These are phyloP conservation scores for Vicia sativa DNA, from an alignment of 306 rosid species.

Conservation along the genomic window DNA sequence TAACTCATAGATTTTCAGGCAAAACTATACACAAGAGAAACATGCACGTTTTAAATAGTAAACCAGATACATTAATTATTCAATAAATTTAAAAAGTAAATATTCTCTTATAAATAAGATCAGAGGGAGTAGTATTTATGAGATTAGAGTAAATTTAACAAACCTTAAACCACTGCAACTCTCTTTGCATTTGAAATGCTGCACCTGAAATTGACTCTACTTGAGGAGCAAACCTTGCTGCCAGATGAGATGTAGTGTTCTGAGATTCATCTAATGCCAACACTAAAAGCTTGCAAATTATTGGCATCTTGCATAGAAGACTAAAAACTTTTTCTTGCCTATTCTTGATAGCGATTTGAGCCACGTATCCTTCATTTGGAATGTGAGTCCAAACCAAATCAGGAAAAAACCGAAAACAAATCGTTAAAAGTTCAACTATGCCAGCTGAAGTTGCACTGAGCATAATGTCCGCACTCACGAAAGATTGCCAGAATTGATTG, in stretches of 20 bases:
- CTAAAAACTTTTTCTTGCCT: constrained; percentile 54
- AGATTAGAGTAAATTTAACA: constrained; percentile 16
- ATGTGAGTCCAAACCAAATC: constrained; percentile 48
- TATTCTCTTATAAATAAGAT: too few species aligned
- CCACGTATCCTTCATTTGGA: constrained; percentile 42
- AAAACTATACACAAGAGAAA: not conserved
- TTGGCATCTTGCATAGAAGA: constrained; percentile 47
- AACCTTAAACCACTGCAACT: constrained; percentile 58
- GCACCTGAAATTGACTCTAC: constrained; percentile 51
- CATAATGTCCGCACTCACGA: constrained; percentile 32
- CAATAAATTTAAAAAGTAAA: too few species aligned
- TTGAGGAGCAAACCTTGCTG: constrained; percentile 52
- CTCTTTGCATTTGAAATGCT: constrained; percentile 64
- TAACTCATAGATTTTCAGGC: not conserved
- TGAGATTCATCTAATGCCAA: constrained; percentile 36
- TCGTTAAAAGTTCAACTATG: constrained; percentile 51
- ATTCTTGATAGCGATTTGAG: constrained; percentile 45
- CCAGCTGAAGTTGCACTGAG: constrained; percentile 45
- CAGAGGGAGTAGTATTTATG: not conserved
- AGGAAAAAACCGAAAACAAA: constrained; percentile 47
- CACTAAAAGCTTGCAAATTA: constrained; percentile 35
- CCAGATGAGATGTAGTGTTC: constrained; percentile 54
- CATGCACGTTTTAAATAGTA: too few species aligned
- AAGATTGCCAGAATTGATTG: constrained; percentile 39
- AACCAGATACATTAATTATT: too few species aligned